Conservation (phyloP, 345 rosid species). For the Mercurialis annua region DNA sequence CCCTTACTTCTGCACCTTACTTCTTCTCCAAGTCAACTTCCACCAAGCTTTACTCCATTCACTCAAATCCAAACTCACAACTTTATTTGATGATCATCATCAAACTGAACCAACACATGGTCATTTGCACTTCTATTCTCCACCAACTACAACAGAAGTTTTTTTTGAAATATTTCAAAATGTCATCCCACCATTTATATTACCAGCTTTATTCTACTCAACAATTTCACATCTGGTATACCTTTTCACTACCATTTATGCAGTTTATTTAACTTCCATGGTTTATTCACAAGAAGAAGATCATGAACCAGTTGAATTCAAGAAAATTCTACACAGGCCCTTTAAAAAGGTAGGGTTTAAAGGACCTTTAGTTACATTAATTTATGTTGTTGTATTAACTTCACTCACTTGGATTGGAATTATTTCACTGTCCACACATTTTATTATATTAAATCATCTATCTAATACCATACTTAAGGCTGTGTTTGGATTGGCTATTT, state of each 20-base stretch:
- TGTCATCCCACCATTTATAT: background rate
- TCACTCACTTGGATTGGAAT: constrained; percentile 9
- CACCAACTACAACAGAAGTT: background rate
- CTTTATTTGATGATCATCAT: background rate
- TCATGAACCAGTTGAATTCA: constrained; percentile 17
- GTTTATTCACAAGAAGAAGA: constrained; percentile 19
- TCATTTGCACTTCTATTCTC: background rate
- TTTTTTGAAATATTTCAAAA: background rate
- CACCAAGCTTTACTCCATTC: constrained; percentile 18
- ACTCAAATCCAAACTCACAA: background rate
- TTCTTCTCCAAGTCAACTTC: constrained; percentile 25
- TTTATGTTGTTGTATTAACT: constrained; percentile 26
- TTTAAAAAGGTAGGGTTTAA: constrained; percentile 16
- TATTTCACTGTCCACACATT: background rate
- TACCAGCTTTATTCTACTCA: background rate
- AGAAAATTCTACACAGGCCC: constrained; percentile 9
- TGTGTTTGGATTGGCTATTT: background rate
- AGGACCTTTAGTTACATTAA: constrained; percentile 43
- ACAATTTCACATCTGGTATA: constrained; percentile 26
- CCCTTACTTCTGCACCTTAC: constrained; percentile 34
- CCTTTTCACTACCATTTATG: constrained; percentile 31
- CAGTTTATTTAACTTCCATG: constrained; percentile 25
- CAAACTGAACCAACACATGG: no score
- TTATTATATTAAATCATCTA: background rate
- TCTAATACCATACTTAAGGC: background rate